Conservation (phyloP, 192 early-diverging fungal species). For the Phycomyces nitens region DNA sequence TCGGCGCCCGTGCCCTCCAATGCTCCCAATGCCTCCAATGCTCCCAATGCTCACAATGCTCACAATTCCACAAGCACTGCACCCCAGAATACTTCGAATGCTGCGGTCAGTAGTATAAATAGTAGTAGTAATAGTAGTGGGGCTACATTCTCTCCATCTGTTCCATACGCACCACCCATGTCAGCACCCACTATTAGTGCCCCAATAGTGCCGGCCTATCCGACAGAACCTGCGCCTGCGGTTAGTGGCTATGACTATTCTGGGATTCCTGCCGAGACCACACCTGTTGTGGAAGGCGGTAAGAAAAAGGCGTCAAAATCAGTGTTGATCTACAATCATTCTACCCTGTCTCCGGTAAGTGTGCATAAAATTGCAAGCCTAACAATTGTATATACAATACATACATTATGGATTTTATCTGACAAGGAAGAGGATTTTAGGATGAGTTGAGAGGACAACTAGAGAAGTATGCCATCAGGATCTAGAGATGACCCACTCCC, state of each 20-base stretch:
- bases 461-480: conserved; percentile 17
- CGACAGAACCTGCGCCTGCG: too few relatives aligned
- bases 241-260: not conserved
- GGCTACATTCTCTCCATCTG: conserved; percentile 13
- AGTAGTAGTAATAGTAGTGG: conserved; percentile 4
- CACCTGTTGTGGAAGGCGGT: conserved; percentile 3
- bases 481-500: too few relatives aligned
- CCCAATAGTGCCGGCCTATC: not conserved
- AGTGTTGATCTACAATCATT: conserved; percentile 44
- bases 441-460: conserved; percentile 24
- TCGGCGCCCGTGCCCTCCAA: too few relatives aligned
- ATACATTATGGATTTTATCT: not conserved
- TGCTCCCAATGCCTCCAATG: too few relatives aligned
- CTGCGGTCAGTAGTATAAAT: too few relatives aligned
- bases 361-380: not conserved
- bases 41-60: too few relatives aligned
- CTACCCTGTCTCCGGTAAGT: conserved; percentile 53
- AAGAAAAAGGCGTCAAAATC: conserved; percentile 30
- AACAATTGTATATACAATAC: not conserved
- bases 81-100: too few relatives aligned
- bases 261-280: conserved; percentile 8
- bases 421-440: not conserved
- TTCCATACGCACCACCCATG: conserved; percentile 7
- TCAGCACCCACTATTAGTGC: not conserved
- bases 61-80: too few relatives aligned